A percentile compares a stretch with the other conserved stretches of the same genome.
Evolutionary conservation across 768 basidiomycete genomes (phyloP).

Genomic region (Xerocomus potaroensis): DNA sequence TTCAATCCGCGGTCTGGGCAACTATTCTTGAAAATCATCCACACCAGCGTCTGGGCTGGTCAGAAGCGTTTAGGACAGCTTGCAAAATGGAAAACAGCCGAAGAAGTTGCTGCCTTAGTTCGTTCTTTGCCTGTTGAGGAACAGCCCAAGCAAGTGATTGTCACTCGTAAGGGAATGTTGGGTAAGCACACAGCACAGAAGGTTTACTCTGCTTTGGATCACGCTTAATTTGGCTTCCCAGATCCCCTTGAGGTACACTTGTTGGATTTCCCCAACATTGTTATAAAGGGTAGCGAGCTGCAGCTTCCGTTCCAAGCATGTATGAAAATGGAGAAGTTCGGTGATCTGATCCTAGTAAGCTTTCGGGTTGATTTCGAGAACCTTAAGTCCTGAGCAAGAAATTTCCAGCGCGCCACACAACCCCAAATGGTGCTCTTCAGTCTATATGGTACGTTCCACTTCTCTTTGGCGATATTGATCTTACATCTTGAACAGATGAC

Average conservation of each 20-base stretch:
- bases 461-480: neutral
- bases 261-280: slow-evolving; percentile 99
- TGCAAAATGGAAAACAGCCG: slow-evolving; percentile 99
- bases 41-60: slow-evolving; percentile 99
- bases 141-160: slow-evolving; percentile 99
- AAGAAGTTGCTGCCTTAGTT: slow-evolving; percentile 98
- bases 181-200: slow-evolving; percentile 49
- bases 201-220: no score
- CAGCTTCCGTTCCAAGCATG: slow-evolving; percentile 99
- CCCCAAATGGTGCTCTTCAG: slow-evolving; percentile 99
- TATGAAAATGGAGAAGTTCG: slow-evolving; percentile 99
- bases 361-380: neutral
- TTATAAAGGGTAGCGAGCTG: slow-evolving; percentile 98
- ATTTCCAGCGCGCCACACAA: slow-evolving; percentile 80
- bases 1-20: slow-evolving; percentile 99
- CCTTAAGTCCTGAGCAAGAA: neutral
- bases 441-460: slow-evolving; percentile 64
- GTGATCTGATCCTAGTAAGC: slow-evolving; percentile 85
- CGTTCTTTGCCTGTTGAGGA: slow-evolving; percentile 99
- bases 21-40: slow-evolving; percentile 97
- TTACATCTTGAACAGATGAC: slow-evolving; percentile 56
- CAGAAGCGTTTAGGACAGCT: slow-evolving; percentile 99
- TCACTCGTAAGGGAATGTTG: slow-evolving; percentile 99
- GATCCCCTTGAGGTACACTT: slow-evolving; percentile 97
- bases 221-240: slow-evolving; percentile 26